These are phyloP conservation scores for Skeletonema costatum DNA, from an alignment of 108 stramenopile genomes.

Conservation along the genomic window DNA sequence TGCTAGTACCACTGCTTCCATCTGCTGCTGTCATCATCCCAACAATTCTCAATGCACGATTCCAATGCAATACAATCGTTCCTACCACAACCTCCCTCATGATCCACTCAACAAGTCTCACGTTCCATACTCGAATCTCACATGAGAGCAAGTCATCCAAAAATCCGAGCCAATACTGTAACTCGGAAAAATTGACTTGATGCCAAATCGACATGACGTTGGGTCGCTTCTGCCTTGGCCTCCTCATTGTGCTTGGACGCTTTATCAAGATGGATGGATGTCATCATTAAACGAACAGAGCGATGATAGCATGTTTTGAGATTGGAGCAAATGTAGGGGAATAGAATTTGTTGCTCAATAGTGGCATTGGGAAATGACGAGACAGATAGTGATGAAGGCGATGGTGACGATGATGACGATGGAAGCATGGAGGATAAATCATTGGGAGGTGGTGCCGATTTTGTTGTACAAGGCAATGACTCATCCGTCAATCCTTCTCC, in stretches of 20 bases:
- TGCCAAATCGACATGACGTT: conserved; percentile 58
- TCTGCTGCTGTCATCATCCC: neutral
- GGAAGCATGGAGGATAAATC: neutral
- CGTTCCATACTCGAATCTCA: conserved; percentile 71
- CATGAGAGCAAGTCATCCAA: conserved; percentile 80
- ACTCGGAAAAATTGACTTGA: conserved; percentile 43
- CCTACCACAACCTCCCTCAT: conserved; percentile 66
- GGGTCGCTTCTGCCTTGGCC: conserved; percentile 54
- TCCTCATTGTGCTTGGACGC: neutral
- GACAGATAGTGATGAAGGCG: neutral
- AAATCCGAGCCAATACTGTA: conserved; percentile 72
- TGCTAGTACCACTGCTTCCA: neutral
- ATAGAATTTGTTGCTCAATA: conserved; percentile 40
- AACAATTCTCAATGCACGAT: conserved; percentile 28
- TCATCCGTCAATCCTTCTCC: conserved; percentile 32
- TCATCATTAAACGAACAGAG: conserved; percentile 42
- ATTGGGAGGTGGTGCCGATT: conserved; percentile 25
- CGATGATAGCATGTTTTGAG: conserved; percentile 42
- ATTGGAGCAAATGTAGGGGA: conserved; percentile 41
- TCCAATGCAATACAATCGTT: conserved; percentile 42
- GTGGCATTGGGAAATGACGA: conserved; percentile 15
- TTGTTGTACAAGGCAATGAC: conserved; percentile 48
- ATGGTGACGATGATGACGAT: neutral
- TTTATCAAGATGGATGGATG: conserved; percentile 27
- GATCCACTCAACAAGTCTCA: conserved; percentile 71